Conservation (phyloP, 2,329 filamentous ascomycete genomes). For the Paecilomyces dactylethromorphus region DNA sequence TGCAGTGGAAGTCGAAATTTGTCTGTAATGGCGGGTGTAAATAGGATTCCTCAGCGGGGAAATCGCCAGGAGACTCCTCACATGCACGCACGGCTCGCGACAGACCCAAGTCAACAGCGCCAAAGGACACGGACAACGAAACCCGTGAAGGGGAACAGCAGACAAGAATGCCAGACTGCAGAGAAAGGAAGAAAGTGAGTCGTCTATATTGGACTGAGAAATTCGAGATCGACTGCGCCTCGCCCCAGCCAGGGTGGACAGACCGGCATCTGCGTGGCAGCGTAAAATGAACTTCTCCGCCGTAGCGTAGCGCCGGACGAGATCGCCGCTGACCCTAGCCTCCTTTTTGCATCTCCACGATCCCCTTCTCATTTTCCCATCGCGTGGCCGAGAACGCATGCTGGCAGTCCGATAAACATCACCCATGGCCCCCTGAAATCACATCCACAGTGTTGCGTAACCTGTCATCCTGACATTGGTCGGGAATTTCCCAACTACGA, state of each 20-base stretch:
- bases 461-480: background rate
- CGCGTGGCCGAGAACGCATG: background rate
- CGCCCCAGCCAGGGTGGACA: background rate
- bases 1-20: background rate
- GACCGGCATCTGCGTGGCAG: background rate
- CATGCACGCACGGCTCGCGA: background rate
- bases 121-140: background rate
- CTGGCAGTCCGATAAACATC: background rate
- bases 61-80: background rate
- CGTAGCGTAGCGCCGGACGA: background rate
- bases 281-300: background rate
- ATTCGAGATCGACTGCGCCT: background rate
- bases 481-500: background rate
- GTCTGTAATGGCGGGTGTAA: background rate
- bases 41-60: background rate
- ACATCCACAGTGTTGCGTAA: background rate
- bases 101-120: no score
- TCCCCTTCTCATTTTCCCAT: background rate
- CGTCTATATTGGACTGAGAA: background rate
- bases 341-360: background rate
- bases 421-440: background rate
- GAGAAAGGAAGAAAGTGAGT: background rate
- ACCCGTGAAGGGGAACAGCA: background rate
- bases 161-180: background rate
- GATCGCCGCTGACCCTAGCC: background rate